Percentiles rank a stretch among this genome's conserved stretches.
phyloP scores from a whole-genome alignment of 768 basidiomycete genomes.

The Collybia sp. region DNA sequence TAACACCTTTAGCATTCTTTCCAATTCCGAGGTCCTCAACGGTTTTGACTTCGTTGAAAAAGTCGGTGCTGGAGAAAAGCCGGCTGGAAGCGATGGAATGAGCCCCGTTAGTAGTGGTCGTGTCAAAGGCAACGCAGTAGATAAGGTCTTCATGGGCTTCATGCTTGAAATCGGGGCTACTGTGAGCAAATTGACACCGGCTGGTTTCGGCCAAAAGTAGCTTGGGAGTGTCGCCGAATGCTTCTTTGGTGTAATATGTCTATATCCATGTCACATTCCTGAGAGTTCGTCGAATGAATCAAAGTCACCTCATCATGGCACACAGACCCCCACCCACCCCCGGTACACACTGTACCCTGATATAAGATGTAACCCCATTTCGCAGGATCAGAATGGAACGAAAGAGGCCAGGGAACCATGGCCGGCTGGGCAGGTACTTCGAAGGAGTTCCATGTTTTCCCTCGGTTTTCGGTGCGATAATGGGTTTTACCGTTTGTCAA shows the following conservation, averaged over 20 bases:
- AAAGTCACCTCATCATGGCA: conserved; percentile 72
- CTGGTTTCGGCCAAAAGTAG: conserved; percentile 67
- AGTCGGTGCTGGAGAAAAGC: conserved; percentile 83
- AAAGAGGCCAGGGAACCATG: conserved; percentile 57
- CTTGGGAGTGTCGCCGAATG: conserved; percentile 59
- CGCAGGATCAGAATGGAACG: conserved; percentile 78
- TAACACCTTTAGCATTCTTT: conserved; percentile 82
- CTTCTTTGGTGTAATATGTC: conserved; percentile 88
- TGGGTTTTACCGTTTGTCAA: conserved; percentile 72
- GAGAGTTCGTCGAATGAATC: conserved; percentile 4
- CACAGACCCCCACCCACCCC: conserved; percentile 41
- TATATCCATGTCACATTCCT: conserved; percentile 20
- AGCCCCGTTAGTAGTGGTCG: conserved; percentile 39
- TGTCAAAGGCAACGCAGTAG: conserved; percentile 88
- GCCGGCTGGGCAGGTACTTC: conserved; percentile 59
- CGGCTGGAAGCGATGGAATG: conserved; percentile 57
- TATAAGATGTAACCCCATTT: conserved; percentile 77
- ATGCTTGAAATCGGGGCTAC: conserved; percentile 77
- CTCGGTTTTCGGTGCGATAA: conserved; percentile 86
- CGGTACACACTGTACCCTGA: conserved; percentile 66
- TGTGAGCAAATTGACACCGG: conserved; percentile 87
- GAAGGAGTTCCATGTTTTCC: conserved; percentile 84
- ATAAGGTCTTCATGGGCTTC: conserved; percentile 71
- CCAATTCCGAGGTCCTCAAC: conserved; percentile 85
- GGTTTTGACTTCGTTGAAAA: conserved; percentile 60